Percentiles rank a stretch among this genome's conserved stretches.
Conservation (phyloP, 2,329 filamentous ascomycete genomes). For the Periconia macrospinosa region DNA sequence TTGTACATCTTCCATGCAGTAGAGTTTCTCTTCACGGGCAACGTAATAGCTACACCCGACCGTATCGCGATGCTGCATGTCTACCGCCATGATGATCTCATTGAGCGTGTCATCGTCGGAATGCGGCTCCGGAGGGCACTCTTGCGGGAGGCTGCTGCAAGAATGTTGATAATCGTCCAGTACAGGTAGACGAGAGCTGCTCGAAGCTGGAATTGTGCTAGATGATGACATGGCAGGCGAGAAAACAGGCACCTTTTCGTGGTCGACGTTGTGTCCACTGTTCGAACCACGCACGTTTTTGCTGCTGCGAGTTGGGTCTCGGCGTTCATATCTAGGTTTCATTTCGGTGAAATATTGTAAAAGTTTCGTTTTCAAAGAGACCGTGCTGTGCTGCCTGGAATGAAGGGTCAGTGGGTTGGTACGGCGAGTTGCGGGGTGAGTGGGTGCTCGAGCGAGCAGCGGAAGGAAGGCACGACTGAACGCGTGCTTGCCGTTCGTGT, state of each 20-base stretch:
- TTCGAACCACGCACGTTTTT: not conserved
- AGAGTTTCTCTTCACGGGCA: conserved; percentile 68
- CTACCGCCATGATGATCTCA: conserved; percentile 79
- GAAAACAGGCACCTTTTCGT: conserved; percentile 7
- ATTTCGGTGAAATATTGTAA: conserved; percentile 7
- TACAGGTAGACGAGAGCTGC: not conserved
- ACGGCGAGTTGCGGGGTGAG: not conserved
- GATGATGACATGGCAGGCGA: conserved; percentile 15
- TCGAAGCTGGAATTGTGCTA: conserved; percentile 2
- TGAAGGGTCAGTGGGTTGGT: not conserved
- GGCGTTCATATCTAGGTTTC: conserved; percentile 11
- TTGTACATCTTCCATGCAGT: conserved; percentile 75
- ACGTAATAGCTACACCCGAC: conserved; percentile 86
- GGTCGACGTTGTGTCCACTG: conserved; percentile 8
- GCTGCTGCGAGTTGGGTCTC: conserved; percentile 11
- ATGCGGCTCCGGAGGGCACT: conserved; percentile 15
- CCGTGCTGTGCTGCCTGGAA: no score
- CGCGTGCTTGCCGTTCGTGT: conserved; percentile 15
- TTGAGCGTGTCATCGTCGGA: conserved; percentile 56
- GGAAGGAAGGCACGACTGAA: conserved; percentile 19
- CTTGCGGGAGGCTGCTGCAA: not conserved
- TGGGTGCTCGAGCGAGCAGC: not conserved
- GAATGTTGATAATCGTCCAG: not conserved
- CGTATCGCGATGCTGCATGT: conserved; percentile 68
- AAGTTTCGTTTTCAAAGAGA: no score